Evolutionary conservation across 805 yeast species (phyloP).

Genomic region (Cyberlindnera suaveolens): DNA sequence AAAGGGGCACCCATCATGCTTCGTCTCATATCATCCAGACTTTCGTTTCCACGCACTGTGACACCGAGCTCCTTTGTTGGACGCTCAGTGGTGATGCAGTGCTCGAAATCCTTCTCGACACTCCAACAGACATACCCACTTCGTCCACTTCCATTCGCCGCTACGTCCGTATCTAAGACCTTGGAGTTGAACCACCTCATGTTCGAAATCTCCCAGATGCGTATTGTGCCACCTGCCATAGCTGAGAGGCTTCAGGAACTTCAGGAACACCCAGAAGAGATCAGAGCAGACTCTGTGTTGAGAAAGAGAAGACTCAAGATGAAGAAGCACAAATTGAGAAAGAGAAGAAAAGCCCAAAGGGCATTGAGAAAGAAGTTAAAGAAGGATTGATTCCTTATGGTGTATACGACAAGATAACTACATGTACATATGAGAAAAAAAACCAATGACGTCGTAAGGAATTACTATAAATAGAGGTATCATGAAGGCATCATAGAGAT

Average conservation of each 20-base stretch:
- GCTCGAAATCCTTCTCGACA: slow-evolving; percentile 5
- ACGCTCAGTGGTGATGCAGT: background rate
- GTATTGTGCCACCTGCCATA: slow-evolving; percentile 16
- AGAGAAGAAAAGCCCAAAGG: slow-evolving; percentile 93
- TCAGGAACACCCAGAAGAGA: slow-evolving; percentile 7
- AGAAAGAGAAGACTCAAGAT: slow-evolving; percentile 88
- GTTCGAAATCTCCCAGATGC: slow-evolving; percentile 14
- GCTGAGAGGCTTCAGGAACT: slow-evolving; percentile 19
- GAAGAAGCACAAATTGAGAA: slow-evolving; percentile 96
- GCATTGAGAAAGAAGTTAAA: slow-evolving; percentile 60
- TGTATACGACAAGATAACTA: background rate
- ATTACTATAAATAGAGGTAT: too few species aligned
- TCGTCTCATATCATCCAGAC: background rate
- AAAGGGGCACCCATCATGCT: background rate
- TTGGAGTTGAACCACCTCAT: slow-evolving; percentile 1
- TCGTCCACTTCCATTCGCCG: background rate
- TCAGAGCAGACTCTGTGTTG: slow-evolving; percentile 56
- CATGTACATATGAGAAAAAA: background rate
- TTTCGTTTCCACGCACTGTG: too few species aligned
- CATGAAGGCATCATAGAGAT: too few species aligned
- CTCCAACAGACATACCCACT: slow-evolving; percentile 11
- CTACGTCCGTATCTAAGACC: background rate
- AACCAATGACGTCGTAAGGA: too few species aligned
- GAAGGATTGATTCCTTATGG: slow-evolving; percentile 16
- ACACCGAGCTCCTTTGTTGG: background rate